Base-by-base conservation (phyloP, 2,329 filamentous ascomycete species). In the Cordyceps farinosa region DNA sequence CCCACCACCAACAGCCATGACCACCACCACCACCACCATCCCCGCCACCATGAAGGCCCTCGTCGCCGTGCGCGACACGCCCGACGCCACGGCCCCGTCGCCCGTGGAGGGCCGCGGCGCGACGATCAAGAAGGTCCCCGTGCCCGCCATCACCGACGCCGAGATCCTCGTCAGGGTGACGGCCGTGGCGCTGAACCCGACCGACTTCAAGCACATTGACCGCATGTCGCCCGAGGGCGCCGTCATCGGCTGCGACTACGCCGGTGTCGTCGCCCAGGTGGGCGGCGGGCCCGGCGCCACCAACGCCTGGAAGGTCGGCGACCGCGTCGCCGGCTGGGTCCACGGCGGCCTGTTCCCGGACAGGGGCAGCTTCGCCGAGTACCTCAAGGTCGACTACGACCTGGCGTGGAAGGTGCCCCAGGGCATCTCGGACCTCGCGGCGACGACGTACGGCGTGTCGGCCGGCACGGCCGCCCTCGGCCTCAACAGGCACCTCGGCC, bases 131-230 rank as follows among this genome's bases (percentile, higher is more conserved):
- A 40, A 66, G 22, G 38, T 65, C 2, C 56, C 63, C 60, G 62
- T 60, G 22, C 65, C 65, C 4, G 60, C 54, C 17, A 66, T 69
- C 34, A 45, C 48, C n/a, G 42, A 32, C 30, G 55, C 66, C 27
- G 67, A 72, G 54, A 65, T 74, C 44, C 62, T 74, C 34, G 69
- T 75, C 58, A 69, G 69, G 51, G 71, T 71, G 61, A 66, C 65
- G 29, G 69, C 72, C 15, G 68, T 75, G 7, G 72, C 71, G 15
- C 66, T 76, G 22, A 76, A 75, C 72, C 64, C 69, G 65, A 62
- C 74, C 5, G 73, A 76, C 65, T 71, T 69, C 51, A 68, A 68
- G 47, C 72, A 73, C 45, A 65, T 78, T 38, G 65, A 69, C 54
- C 17, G 52, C 22, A 52, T 75, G 50, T 72, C 68, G 5, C 73